These are phyloP conservation scores for Pythium myriotylum DNA, from an alignment of 352 stramenopile species.

Conservation along the genomic window DNA sequence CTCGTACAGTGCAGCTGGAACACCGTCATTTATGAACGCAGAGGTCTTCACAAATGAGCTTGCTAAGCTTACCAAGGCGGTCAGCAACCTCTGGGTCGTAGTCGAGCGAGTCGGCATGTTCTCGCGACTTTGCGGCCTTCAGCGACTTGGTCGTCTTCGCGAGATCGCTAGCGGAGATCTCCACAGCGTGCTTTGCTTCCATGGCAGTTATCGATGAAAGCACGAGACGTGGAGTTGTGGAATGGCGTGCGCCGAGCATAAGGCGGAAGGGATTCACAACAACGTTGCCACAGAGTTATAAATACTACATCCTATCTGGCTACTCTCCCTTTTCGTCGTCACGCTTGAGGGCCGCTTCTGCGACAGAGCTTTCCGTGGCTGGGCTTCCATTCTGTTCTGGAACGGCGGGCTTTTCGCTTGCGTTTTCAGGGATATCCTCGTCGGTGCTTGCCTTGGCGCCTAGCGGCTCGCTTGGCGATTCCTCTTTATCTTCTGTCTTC, in stretches of 20 bases:
- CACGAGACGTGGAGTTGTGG: background rate
- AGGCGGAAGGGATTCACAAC: constrained; percentile 3
- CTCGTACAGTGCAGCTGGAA: constrained; percentile 57
- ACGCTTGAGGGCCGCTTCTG: background rate
- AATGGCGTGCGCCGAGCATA: background rate
- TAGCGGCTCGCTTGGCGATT: background rate
- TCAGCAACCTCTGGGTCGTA: constrained; percentile 60
- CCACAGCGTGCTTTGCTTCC: constrained; percentile 57
- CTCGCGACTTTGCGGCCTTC: constrained; percentile 61
- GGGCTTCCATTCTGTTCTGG: background rate
- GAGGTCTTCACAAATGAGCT: background rate
- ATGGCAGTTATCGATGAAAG: constrained; percentile 26
- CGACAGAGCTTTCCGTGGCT: background rate
- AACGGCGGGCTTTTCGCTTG: background rate
- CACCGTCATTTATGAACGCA: background rate
- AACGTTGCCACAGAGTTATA: constrained; percentile 5
- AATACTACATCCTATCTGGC: constrained; percentile 3
- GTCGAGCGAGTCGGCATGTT: constrained; percentile 75
- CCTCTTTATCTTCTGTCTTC: constrained; percentile 26
- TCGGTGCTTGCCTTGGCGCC: background rate
- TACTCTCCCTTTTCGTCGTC: constrained; percentile 1
- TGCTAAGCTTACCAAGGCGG: constrained; percentile 39
- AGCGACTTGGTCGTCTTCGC: constrained; percentile 64
- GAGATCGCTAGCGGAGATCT: constrained; percentile 59
- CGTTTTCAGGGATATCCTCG: background rate